These are phyloP conservation scores for Leccinum fibrillosum DNA, from an alignment of 768 basidiomycete species.

Conservation along the genomic window DNA sequence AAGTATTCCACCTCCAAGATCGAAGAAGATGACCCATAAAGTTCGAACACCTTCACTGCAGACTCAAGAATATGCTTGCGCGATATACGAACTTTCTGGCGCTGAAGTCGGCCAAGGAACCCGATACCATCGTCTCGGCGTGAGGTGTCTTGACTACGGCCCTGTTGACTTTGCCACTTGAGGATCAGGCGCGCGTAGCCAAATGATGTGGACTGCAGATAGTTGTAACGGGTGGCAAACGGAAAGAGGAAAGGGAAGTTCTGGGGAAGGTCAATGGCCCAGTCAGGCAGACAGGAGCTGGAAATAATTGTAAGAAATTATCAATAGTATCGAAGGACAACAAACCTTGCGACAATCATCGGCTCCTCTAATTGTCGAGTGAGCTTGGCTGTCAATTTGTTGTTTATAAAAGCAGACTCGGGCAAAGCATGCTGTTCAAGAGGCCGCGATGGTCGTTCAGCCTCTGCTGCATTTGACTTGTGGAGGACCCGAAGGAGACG, in stretches of 20 bases:
- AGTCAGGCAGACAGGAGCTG: conserved; percentile 94
- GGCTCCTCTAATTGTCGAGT: conserved; percentile 96
- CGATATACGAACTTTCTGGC: conserved; percentile 96
- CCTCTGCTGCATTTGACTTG: conserved; percentile 73
- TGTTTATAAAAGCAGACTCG: conserved; percentile 91
- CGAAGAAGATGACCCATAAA: conserved; percentile 92
- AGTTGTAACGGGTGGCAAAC: conserved; percentile 95
- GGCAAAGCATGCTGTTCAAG: conserved; percentile 57
- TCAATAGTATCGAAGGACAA: conserved; percentile 1
- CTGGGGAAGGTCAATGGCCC: conserved; percentile 93
- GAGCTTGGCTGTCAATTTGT: conserved; percentile 97
- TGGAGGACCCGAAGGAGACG: conserved; percentile 86
- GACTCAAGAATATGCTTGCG: conserved; percentile 94
- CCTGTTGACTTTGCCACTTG: conserved; percentile 91
- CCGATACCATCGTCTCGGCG: conserved; percentile 89
- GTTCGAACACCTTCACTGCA: conserved; percentile 92
- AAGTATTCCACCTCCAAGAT: conserved; percentile 98
- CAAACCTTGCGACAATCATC: conserved; percentile 96
- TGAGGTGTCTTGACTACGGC: conserved; percentile 70
- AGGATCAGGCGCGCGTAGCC: conserved; percentile 94
- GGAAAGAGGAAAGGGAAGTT: conserved; percentile 99
- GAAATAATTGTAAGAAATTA: conserved; percentile 1
- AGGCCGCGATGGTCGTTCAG: conserved; percentile 50
- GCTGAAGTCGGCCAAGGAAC: conserved; percentile 86
- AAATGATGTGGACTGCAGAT: conserved; percentile 96